phyloP scores from a whole-genome alignment of 352 stramenopile species.

The Globisporangium emineosum region DNA sequence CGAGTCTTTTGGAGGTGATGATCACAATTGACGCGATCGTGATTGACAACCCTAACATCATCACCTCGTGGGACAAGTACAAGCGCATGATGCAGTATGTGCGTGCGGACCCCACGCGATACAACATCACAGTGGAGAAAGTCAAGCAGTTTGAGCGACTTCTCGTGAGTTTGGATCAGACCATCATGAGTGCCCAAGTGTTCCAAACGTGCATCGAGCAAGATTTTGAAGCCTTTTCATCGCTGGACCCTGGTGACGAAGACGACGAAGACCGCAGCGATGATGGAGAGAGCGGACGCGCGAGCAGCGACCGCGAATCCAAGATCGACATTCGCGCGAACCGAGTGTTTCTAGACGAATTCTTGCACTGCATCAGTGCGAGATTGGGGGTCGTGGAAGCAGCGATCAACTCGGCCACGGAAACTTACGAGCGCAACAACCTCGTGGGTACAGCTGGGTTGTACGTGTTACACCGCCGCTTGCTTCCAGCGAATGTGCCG shows the following conservation, averaged over 20 bases:
- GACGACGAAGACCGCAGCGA: slow-evolving; percentile 57
- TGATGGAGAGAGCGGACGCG: slow-evolving; percentile 45
- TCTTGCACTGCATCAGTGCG: slow-evolving; percentile 80
- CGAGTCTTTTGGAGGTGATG: slow-evolving; percentile 80
- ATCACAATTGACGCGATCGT: slow-evolving; percentile 89
- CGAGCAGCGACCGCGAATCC: slow-evolving; percentile 63
- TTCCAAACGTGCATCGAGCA: slow-evolving; percentile 89
- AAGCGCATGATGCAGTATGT: slow-evolving; percentile 91
- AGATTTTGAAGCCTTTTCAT: slow-evolving; percentile 84
- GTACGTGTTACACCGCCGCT: slow-evolving; percentile 85
- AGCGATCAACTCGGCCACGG: slow-evolving; percentile 77
- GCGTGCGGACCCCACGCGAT: slow-evolving; percentile 71
- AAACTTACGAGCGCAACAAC: slow-evolving; percentile 87
- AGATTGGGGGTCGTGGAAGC: slow-evolving; percentile 58
- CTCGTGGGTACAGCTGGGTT: slow-evolving; percentile 87
- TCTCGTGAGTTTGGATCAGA: slow-evolving; percentile 84
- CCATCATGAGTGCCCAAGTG: slow-evolving; percentile 85
- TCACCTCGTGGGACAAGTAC: slow-evolving; percentile 87
- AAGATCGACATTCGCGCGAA: slow-evolving; percentile 84
- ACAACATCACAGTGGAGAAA: slow-evolving; percentile 81
- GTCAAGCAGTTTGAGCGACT: slow-evolving; percentile 86
- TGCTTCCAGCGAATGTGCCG: slow-evolving; percentile 80
- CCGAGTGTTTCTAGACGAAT: slow-evolving; percentile 83
- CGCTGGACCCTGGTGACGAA: slow-evolving; percentile 52
- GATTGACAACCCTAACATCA: slow-evolving; percentile 84